Conservation (phyloP, 2,329 filamentous ascomycete genomes). For the Sporothrix pallida region DNA sequence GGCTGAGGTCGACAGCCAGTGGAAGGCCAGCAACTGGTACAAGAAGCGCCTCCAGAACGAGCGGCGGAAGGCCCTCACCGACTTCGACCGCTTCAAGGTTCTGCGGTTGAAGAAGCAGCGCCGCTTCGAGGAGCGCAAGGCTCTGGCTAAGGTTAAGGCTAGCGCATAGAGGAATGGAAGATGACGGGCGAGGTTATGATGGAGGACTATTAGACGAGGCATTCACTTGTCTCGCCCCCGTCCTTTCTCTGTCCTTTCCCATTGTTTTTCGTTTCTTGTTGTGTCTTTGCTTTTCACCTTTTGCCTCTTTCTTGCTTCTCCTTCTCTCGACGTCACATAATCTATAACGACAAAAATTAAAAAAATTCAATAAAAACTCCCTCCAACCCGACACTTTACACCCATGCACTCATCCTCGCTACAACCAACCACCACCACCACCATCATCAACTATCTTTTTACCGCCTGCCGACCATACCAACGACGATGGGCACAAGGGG, state of each 20-base stretch:
- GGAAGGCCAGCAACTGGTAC: conserved; percentile 88
- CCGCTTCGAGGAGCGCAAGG: conserved; percentile 97
- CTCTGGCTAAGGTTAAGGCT: conserved; percentile 89
- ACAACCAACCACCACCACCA: neutral
- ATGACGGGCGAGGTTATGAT: conserved; percentile 1
- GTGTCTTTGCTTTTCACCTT: neutral
- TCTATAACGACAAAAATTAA: conserved; percentile 23
- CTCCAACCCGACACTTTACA: conserved; percentile 7
- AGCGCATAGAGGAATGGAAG: conserved; percentile 63
- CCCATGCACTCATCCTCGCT: neutral
- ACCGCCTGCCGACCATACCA: conserved; percentile 16
- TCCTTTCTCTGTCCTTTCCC: neutral
- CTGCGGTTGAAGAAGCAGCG: conserved; percentile 99
- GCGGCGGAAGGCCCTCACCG: conserved; percentile 88
- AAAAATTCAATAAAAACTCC: conserved; percentile 27
- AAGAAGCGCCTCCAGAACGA: conserved; percentile 88
- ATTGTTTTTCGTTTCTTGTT: conserved; percentile 15
- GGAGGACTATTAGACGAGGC: neutral
- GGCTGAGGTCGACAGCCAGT: conserved; percentile 89
- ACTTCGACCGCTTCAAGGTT: conserved; percentile 99
- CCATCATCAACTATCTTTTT: neutral
- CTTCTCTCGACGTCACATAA: conserved; percentile 22
- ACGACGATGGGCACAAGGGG: neutral
- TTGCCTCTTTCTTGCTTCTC: conserved; percentile 11
- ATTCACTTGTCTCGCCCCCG: neutral